phyloP scores from a whole-genome alignment of 441 rosid genomes.

The Rhodomyrtus psidioides region DNA sequence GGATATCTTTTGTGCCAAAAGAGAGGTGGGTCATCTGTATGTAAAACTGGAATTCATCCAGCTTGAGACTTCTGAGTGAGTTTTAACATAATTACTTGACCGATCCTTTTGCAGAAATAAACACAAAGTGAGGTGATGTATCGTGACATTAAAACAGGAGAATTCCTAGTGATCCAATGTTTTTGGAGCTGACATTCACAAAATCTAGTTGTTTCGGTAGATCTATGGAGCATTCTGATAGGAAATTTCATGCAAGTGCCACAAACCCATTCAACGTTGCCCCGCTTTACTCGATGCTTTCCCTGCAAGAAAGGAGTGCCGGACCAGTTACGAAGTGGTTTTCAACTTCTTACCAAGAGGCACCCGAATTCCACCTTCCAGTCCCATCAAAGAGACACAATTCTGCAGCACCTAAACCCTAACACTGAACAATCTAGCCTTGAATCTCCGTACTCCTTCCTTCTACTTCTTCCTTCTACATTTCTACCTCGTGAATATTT shows the following conservation, averaged over 20 bases:
- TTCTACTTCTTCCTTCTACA: background rate
- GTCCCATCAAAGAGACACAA: background rate
- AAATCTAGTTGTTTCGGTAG: background rate
- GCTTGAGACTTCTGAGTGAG: background rate
- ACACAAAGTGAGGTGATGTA: background rate
- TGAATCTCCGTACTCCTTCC: background rate
- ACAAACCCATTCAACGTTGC: background rate
- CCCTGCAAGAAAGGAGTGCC: background rate
- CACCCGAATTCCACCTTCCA: background rate
- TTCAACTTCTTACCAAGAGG: background rate
- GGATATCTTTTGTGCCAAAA: background rate
- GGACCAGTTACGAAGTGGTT: background rate
- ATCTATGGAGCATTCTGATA: background rate
- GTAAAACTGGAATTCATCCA: background rate
- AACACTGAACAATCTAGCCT: background rate
- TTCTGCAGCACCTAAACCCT: background rate
- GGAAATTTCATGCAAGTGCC: background rate
- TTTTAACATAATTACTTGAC: background rate
- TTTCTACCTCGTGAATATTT: background rate
- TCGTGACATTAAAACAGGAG: background rate
- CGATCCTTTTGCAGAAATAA: background rate
- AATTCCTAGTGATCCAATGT: background rate
- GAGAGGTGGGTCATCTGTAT: background rate
- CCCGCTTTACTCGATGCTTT: background rate
- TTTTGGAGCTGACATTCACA: background rate